Conservation (phyloP, 345 rosid genomes). For the Cochlearia excelsa region DNA sequence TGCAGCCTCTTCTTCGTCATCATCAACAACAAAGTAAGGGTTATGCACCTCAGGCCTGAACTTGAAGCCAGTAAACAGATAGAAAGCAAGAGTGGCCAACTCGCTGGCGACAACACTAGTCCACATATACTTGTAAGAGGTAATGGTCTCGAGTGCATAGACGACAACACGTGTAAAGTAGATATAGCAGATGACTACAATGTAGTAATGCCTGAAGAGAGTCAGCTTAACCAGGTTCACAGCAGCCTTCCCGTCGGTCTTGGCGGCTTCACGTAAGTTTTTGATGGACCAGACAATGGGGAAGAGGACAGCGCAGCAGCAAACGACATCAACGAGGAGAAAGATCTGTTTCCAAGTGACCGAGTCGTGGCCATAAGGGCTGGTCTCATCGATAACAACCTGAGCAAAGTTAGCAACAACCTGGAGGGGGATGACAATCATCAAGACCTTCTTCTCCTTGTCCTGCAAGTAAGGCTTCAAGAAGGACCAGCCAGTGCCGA, state of each 20-base stretch:
- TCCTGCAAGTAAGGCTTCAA: slow-evolving; percentile 94
- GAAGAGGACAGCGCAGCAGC: slow-evolving; percentile 91
- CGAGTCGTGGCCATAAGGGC: slow-evolving; percentile 81
- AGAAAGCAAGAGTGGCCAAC: slow-evolving; percentile 82
- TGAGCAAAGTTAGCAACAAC: slow-evolving; percentile 91
- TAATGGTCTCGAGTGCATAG: slow-evolving; percentile 80
- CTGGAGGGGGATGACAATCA: slow-evolving; percentile 94
- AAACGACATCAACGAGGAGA: slow-evolving; percentile 84
- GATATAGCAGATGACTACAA: slow-evolving; percentile 91
- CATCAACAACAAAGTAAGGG: slow-evolving; percentile 90
- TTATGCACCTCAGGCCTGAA: slow-evolving; percentile 93
- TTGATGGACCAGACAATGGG: slow-evolving; percentile 98
- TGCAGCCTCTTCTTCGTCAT: slow-evolving; percentile 98
- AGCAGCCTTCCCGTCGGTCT: slow-evolving; percentile 92
- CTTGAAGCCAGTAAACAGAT: slow-evolving; percentile 79
- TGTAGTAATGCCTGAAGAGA: slow-evolving; percentile 88
- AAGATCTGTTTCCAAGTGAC: slow-evolving; percentile 85
- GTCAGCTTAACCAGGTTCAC: slow-evolving; percentile 90
- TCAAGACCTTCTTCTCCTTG: slow-evolving; percentile 93
- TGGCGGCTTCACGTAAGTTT: slow-evolving; percentile 90
- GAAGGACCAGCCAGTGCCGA: slow-evolving; percentile 96
- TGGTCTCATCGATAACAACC: slow-evolving; percentile 83
- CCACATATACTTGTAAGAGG: slow-evolving; percentile 79
- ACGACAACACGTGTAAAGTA: slow-evolving; percentile 94
- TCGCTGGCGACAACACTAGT: slow-evolving; percentile 87